phyloP scores from a whole-genome alignment of 768 basidiomycete species.

The Rhodotorula taiwanensis region DNA sequence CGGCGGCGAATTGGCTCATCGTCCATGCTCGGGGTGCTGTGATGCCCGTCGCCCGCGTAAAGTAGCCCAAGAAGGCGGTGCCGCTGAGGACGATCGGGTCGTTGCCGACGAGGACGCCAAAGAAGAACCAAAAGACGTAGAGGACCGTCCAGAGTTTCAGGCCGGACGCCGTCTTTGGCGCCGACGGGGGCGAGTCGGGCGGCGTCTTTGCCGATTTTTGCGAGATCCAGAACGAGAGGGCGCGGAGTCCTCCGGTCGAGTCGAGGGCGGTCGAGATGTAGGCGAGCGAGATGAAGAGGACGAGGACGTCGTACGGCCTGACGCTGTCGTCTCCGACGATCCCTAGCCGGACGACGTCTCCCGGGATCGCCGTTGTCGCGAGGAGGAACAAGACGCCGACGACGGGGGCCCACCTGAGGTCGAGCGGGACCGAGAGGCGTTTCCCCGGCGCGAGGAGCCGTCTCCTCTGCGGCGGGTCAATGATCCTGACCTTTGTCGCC shows the following conservation, averaged over 20 bases:
- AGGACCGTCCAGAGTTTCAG: constrained; percentile 21
- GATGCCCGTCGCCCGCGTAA: constrained; percentile 60
- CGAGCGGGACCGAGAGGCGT: constrained; percentile 24
- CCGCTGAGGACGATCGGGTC: constrained; percentile 87
- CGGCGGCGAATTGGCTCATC: constrained; percentile 48
- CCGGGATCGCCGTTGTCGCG: constrained; percentile 46
- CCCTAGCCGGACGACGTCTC: constrained; percentile 58
- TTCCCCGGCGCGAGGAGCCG: neutral
- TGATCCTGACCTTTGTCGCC: constrained; percentile 9
- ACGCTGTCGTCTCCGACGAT: constrained; percentile 71
- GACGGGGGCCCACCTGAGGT: constrained; percentile 47
- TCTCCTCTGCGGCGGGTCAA: constrained; percentile 10
- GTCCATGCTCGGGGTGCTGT: constrained; percentile 47
- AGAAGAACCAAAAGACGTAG: constrained; percentile 46
- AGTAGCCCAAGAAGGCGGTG: constrained; percentile 82
- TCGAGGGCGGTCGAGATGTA: constrained; percentile 91
- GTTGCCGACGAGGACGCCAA: constrained; percentile 79
- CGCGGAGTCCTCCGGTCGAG: constrained; percentile 74
- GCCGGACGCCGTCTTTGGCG: constrained; percentile 30
- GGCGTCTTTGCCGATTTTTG: constrained; percentile 46
- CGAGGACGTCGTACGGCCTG: constrained; percentile 85
- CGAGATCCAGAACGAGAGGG: constrained; percentile 82
- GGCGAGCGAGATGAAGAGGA: constrained; percentile 78
- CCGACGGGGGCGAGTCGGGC: constrained; percentile 11
- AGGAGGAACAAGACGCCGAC: constrained; percentile 48